These are phyloP conservation scores for Kodamaea sagamina DNA, from an alignment of 805 yeast genomes.

Conservation along the genomic window DNA sequence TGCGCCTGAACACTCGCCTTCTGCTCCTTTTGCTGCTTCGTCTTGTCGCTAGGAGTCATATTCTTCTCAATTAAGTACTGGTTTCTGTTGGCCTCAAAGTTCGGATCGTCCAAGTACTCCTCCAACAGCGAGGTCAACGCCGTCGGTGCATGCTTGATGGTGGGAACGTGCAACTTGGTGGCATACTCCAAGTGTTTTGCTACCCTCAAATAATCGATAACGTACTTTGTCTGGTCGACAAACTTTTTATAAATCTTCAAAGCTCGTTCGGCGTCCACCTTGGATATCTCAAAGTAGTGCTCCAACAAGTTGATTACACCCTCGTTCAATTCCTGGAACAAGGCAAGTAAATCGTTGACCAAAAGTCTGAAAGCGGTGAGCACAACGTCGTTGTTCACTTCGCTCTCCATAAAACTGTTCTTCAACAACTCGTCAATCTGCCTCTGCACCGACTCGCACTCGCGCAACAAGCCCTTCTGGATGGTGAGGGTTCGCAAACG, in stretches of 20 bases:
- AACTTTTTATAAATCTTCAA: slow-evolving; percentile 80
- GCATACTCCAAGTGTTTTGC: slow-evolving; percentile 88
- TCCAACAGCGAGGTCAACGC: slow-evolving; percentile 83
- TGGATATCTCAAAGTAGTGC: slow-evolving; percentile 91
- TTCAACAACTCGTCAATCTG: slow-evolving; percentile 76
- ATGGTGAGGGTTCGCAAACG: slow-evolving; percentile 65
- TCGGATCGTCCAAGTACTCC: slow-evolving; percentile 85
- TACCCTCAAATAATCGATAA: slow-evolving; percentile 80
- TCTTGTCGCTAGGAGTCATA: background rate
- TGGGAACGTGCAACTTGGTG: slow-evolving; percentile 90
- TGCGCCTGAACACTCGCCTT: slow-evolving; percentile 3
- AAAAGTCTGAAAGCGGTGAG: slow-evolving; percentile 83
- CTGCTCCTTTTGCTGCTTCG: slow-evolving; percentile 10
- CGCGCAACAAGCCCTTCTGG: slow-evolving; percentile 79
- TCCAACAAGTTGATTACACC: slow-evolving; percentile 93
- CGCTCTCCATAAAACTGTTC: slow-evolving; percentile 76
- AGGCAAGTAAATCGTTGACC: slow-evolving; percentile 83
- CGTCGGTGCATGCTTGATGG: slow-evolving; percentile 96
- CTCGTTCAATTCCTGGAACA: slow-evolving; percentile 90
- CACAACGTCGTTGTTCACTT: slow-evolving; percentile 80
- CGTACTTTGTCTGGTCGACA: slow-evolving; percentile 82
- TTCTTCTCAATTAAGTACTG: slow-evolving; percentile 73
- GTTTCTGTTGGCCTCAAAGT: slow-evolving; percentile 75
- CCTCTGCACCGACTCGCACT: slow-evolving; percentile 79
- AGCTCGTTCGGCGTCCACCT: slow-evolving; percentile 82